Conservation (phyloP, 495 filamentous ascomycete species). For the Daldinia childiae region DNA sequence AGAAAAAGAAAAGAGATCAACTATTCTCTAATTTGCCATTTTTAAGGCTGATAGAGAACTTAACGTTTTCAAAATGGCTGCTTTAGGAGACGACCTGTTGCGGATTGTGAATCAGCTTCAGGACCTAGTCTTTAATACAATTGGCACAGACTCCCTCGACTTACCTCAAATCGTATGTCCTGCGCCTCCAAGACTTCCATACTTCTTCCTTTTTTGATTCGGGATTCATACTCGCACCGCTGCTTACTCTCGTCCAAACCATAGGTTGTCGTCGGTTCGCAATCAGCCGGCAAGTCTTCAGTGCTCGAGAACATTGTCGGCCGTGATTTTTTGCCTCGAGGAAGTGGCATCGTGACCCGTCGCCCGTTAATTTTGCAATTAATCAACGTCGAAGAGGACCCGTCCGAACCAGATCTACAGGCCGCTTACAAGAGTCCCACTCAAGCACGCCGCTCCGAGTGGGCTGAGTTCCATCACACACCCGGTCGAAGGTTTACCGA, state of each 20-base stretch:
- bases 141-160: constrained; percentile 97
- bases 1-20: constrained; percentile 4
- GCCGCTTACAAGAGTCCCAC: constrained; percentile 60
- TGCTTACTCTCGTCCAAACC: constrained; percentile 33
- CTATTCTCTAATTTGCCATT: constrained; percentile 3
- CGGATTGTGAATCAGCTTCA: constrained; percentile 95
- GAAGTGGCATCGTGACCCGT: constrained; percentile 95
- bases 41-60: constrained; percentile 14
- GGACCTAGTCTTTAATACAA: constrained; percentile 98
- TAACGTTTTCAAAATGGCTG: constrained; percentile 56
- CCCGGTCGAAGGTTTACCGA: constrained; percentile 90
- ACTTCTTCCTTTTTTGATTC: not conserved
- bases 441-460: constrained; percentile 69
- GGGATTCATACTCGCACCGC: not conserved
- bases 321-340: constrained; percentile 94
- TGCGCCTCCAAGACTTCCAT: constrained; percentile 23
- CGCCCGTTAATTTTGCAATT: constrained; percentile 95
- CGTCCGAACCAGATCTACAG: constrained; percentile 70
- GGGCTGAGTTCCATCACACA: constrained; percentile 97
- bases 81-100: constrained; percentile 90
- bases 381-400: constrained; percentile 93
- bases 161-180: constrained; percentile 93
- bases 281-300: constrained; percentile 99
- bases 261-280: constrained; percentile 97
- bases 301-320: constrained; percentile 99